A percentile compares a stretch with the other conserved stretches of the same genome.
Evolutionary conservation across 306 rosid genomes (phyloP).

Genomic region (Inga oerstediana): DNA sequence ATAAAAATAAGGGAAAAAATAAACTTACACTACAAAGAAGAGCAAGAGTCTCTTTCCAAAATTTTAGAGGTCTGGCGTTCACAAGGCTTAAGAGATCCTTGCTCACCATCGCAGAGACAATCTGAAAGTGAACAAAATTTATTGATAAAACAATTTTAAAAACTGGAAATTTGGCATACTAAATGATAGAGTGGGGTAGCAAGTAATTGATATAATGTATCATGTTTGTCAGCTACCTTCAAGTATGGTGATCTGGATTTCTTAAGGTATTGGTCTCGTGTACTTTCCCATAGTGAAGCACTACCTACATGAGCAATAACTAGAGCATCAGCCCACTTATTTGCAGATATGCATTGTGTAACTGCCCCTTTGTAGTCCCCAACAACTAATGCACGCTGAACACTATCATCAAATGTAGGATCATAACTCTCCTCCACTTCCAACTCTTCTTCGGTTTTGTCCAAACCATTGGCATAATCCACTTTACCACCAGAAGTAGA

Average conservation of each 20-base stretch:
- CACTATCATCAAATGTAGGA: conserved; percentile 79
- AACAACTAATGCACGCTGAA: conserved; percentile 89
- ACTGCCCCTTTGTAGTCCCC: conserved; percentile 98
- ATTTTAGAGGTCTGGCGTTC: conserved; percentile 91
- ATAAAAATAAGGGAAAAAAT: background rate
- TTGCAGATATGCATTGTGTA: conserved; percentile 79
- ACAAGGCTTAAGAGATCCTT: conserved; percentile 94
- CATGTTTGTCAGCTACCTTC: conserved; percentile 59
- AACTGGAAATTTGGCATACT: background rate
- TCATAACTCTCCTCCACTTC: conserved; percentile 73
- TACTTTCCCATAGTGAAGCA: conserved; percentile 88
- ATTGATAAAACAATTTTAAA: conserved; percentile 9
- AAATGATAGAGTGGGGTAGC: conserved; percentile 8
- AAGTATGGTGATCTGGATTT: conserved; percentile 75
- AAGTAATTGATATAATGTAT: conserved; percentile 23
- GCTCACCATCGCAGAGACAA: conserved; percentile 98
- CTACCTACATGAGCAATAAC: conserved; percentile 95
- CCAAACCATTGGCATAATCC: conserved; percentile 52
- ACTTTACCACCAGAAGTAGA: conserved; percentile 62
- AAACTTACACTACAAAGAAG: conserved; percentile 98
- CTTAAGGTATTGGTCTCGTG: conserved; percentile 92
- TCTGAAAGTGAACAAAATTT: conserved; percentile 53
- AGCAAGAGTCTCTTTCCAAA: conserved; percentile 99
- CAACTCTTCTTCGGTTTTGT: conserved; percentile 60
- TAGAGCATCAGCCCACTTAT: conserved; percentile 94